Conservation (phyloP, 345 rosid species). For the Corchorus capsularis region DNA sequence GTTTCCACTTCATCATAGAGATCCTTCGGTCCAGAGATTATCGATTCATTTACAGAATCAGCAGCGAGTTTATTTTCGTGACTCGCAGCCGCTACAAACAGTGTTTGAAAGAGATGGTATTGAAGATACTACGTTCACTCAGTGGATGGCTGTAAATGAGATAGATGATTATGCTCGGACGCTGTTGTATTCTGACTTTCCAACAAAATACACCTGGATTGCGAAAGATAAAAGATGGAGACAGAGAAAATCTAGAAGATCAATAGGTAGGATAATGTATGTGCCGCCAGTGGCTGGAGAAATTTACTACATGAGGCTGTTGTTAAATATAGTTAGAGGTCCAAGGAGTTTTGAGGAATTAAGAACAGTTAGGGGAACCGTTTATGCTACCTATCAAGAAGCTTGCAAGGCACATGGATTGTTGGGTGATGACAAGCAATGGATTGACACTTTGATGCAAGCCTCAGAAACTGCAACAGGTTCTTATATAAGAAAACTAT, state of each 20-base stretch:
- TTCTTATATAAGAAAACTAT: too few species aligned
- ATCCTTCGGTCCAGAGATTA: not conserved
- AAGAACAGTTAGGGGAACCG: too few species aligned
- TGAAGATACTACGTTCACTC: not conserved
- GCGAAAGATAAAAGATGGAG: not conserved
- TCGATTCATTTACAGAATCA: not conserved
- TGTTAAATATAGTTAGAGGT: too few species aligned
- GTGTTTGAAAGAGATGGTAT: too few species aligned
- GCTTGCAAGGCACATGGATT: too few species aligned
- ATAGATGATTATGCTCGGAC: not conserved
- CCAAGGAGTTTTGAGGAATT: too few species aligned
- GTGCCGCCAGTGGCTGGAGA: too few species aligned
- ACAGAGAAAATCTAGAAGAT: not conserved
- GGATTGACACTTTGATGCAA: too few species aligned
- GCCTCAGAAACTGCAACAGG: too few species aligned
- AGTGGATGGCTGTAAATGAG: not conserved
- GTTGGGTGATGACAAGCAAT: too few species aligned
- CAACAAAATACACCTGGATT: not conserved
- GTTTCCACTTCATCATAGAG: not conserved
- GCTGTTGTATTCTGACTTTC: not conserved
- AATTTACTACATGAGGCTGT: too few species aligned
- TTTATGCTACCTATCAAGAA: too few species aligned
- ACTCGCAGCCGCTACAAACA: not conserved
- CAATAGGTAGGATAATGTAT: not conserved
- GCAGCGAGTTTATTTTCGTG: not conserved